Base-by-base conservation (phyloP, 2,329 filamentous ascomycete species). In the Mycosphaerella sp. region DNA sequence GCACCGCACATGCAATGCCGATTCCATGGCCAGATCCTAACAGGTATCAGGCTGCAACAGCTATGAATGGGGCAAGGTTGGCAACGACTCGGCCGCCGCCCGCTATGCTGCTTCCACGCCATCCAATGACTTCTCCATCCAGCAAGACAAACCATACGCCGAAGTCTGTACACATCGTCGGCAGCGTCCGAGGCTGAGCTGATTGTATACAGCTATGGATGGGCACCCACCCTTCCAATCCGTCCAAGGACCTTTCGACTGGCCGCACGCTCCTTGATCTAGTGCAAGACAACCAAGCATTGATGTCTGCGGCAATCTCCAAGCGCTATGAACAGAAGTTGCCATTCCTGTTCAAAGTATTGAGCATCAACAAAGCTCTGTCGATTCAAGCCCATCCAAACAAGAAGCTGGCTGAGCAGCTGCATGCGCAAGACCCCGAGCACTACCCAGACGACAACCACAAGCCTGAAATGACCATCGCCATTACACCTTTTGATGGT, bases 381-480 rank as follows among this genome's bases (percentile, higher is more conserved):
- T 95, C 89, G 57, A 97, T 98, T 64, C 93, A 98, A 71, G 93
- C 93, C 18, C 93, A 98, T 50, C 68, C 68, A 4, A 70, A 70
- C 60, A 70, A 70, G 80, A 88, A 87, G 72, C 84, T 94, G 12
- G 93, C 93, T 45, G 91, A 94, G 73, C 75, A 89, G 67, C 76
- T 98, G 27, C 93, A 97, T 69, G 80, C 83, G 35, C 82, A 79
- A 57, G 91, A 98, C 66, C 80, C 89, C 43, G 88, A 88, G 72
- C 94, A 98, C 75, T 98, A 98, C 68, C 93, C 91, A 71, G 89
- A 98, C 76, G 91, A 97, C 75, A 98, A 98, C 74, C 93, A 98
- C 78, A 98, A 98, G 74, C 93, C 93, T 30, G 93, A 98, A 73
- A 98, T 98, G 93, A 90, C 93, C 56, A 95, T 98, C 69, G 93